These are phyloP conservation scores for Irpex rosettiformis DNA, from an alignment of 1,284 basidiomycete species.

Conservation along the genomic window DNA sequence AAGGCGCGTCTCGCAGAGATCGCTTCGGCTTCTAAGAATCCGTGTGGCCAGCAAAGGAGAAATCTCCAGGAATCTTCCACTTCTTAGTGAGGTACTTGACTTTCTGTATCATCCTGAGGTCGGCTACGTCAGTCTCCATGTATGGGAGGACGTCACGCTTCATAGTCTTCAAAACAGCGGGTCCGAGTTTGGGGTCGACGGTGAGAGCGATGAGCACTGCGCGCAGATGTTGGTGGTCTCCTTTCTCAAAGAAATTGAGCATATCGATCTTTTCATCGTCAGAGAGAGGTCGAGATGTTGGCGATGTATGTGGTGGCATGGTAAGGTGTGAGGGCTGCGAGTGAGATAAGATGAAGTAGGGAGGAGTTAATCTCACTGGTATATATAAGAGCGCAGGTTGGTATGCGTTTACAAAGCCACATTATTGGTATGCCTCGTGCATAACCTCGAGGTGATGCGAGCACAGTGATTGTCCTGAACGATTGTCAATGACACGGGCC, in stretches of 20 bases:
- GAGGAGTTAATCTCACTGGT: not conserved
- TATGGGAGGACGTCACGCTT: not conserved
- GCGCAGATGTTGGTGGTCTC: not conserved
- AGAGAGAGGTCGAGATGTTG: not conserved
- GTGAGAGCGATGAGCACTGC: not conserved
- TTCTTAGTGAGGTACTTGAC: not conserved
- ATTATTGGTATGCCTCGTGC: not conserved
- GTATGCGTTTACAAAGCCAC: not conserved
- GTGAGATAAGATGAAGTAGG: not conserved
- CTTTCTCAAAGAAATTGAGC: not conserved
- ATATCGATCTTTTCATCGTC: not conserved
- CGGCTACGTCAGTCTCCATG: not conserved
- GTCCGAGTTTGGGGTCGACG: not conserved
- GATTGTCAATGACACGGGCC: too few relatives aligned
- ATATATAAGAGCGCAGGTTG: not conserved
- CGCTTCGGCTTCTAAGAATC: not conserved
- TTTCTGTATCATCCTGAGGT: not conserved
- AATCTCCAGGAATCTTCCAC: not conserved
- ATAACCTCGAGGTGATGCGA: not conserved
- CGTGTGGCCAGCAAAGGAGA: not conserved
- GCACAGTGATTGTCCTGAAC: not conserved
- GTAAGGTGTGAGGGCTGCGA: not conserved
- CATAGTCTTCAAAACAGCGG: not conserved
- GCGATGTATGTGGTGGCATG: not conserved
- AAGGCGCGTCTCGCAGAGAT: not conserved